These are phyloP conservation scores for Pyrenula aspistea DNA, from an alignment of 495 filamentous ascomycete species.

Conservation along the genomic window DNA sequence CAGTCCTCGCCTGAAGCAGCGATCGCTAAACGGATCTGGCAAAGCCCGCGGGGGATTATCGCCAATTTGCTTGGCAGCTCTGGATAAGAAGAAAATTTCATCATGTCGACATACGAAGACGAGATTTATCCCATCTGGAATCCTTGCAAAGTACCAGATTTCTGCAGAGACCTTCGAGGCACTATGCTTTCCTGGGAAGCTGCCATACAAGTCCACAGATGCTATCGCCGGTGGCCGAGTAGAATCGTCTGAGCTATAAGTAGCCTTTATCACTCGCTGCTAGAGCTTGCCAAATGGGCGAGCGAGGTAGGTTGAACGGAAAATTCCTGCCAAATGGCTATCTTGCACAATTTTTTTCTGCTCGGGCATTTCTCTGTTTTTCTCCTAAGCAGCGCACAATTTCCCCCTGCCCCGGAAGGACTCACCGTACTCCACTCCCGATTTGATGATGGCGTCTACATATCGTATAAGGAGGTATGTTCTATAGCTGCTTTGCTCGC, in stretches of 20 bases:
- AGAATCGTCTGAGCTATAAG: too few relatives aligned
- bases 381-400: constrained; percentile 27
- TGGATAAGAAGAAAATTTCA: too few relatives aligned
- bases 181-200: not conserved
- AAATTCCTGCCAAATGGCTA: too few relatives aligned
- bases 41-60: not conserved
- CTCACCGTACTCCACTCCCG: constrained; percentile 44
- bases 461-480: constrained; percentile 53
- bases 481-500: too few relatives aligned
- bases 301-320: too few relatives aligned
- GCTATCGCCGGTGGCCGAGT: too few relatives aligned
- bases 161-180: not conserved
- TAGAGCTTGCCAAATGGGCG: too few relatives aligned
- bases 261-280: too few relatives aligned
- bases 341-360: too few relatives aligned
- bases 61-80: not conserved
- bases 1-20: too few relatives aligned
- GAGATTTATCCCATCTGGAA: not conserved
- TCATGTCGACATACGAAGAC: not conserved
- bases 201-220: too few relatives aligned
- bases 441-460: constrained; percentile 43
- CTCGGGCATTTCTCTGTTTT: not conserved
- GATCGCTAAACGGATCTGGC: too few relatives aligned
- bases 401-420: constrained; percentile 42
- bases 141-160: not conserved